Evolutionary conservation across 2,329 filamentous ascomycete species (phyloP).

Genomic region (Ploettnerulaceae sp.): DNA sequence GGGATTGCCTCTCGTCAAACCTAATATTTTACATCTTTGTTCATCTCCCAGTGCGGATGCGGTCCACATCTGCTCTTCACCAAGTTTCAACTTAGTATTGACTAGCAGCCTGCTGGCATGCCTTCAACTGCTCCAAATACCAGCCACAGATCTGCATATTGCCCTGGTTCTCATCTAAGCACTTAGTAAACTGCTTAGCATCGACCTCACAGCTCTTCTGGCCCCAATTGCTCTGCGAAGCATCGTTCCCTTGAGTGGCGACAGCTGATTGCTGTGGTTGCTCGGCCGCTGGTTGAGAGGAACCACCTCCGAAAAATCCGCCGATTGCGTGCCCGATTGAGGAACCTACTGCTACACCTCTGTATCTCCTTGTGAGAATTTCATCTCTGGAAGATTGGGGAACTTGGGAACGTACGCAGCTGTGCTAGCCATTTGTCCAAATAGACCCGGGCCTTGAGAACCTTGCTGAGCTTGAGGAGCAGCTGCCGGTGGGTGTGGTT

Average conservation of each 20-base stretch:
- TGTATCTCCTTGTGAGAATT: constrained; percentile 38
- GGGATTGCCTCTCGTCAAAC: constrained; percentile 10
- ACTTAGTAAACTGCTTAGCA: constrained; percentile 82
- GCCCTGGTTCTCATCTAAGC: constrained; percentile 92
- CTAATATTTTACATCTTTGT: constrained; percentile 19
- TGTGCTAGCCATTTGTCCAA: constrained; percentile 96
- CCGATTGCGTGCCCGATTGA: constrained; percentile 93
- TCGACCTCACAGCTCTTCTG: constrained; percentile 71
- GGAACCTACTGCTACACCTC: constrained; percentile 93
- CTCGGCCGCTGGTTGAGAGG: constrained; percentile 51
- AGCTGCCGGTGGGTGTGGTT: constrained; percentile 46
- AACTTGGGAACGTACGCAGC: constrained; percentile 80
- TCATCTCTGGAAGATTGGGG: background rate
- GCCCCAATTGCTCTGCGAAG: constrained; percentile 49
- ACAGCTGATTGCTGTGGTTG: constrained; percentile 40
- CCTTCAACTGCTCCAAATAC: constrained; percentile 97
- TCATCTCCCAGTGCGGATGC: constrained; percentile 13
- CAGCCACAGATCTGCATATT: constrained; percentile 95
- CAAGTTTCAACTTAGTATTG: constrained; percentile 20
- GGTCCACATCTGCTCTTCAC: background rate
- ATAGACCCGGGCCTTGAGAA: constrained; percentile 71
- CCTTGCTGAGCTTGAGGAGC: constrained; percentile 37
- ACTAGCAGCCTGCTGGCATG: constrained; percentile 71
- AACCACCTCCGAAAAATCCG: constrained; percentile 76
- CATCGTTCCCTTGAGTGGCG: constrained; percentile 46